Evolutionary conservation across 306 rosid species (phyloP), one percentile per base, ranked within the genome.

Genomic region (Erythrophleum fordii): DNA sequence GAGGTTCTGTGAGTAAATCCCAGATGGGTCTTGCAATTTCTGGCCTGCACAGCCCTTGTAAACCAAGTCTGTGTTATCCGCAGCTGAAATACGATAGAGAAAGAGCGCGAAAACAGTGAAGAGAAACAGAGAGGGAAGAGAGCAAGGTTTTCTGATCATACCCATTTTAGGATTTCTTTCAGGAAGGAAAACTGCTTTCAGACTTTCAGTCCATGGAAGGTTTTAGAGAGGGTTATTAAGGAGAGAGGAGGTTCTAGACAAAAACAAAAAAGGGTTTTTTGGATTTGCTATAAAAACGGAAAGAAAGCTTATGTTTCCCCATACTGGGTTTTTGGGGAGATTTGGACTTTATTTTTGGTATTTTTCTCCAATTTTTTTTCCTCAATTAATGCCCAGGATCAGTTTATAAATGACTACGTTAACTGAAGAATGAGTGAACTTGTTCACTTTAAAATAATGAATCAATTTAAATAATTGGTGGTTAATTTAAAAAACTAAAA

Each of bases 21-120:
- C 88, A 10, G 85, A 67, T 26, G 89, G 85, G 87, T 90, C 91
- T 83, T 73, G 84, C 18, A 91, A 85, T 39, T 90, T 86, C 68
- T 95, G 97, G 17, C 76, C 69, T 0, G 97, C 86, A 69, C 98
- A 95, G 53, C 98, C 97, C 31, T 87, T 92, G 89, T 84, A 95
- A 1, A 95, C 83, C 72, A 95, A 78, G 73, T 75, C 85, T 26
- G 92, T 85, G 81, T 69, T 69, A 20, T 89, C 95, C 2, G 83
- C 42, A 14, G 88, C 53, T n/a, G 86, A 80, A 14, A n/a, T 48
- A 20, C 20, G 70, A 60, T 11, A 28, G 5, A 80, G 55, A 10
- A 78, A 42, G 29, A 77, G 18, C 2, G 13, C 6, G 23, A 58
- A 49, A 55, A 55, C 17, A 2, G 58, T 18, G 12, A 76, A 2